Percentiles rank a stretch among this genome's conserved stretches.
Conservation (phyloP, 495 filamentous ascomycete genomes). For the Chaetomium cochliodes region DNA sequence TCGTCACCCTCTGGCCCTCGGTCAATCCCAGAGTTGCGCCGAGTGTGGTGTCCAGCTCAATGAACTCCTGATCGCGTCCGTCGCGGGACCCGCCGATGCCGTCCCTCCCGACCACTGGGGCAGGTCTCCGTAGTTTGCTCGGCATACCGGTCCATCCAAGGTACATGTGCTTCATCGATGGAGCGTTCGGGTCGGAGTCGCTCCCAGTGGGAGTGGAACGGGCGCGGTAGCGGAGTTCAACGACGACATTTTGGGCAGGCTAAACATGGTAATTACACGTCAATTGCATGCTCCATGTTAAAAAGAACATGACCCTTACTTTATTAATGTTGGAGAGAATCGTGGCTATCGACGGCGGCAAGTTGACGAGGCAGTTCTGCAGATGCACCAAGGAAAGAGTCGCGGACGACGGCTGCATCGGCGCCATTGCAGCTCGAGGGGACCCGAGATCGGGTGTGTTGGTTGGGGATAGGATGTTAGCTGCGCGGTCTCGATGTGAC, state of each 20-base stretch:
- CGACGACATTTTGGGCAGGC: slow-evolving; percentile 91
- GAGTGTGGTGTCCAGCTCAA: slow-evolving; percentile 90
- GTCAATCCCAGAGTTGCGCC: slow-evolving; percentile 74
- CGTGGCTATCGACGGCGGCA: slow-evolving; percentile 79
- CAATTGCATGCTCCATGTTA: background rate
- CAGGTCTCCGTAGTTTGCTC: slow-evolving; percentile 71
- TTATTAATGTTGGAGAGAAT: slow-evolving; percentile 85
- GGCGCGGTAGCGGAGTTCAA: slow-evolving; percentile 74
- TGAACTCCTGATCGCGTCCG: slow-evolving; percentile 68
- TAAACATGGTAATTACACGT: slow-evolving; percentile 31
- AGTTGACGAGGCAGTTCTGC: slow-evolving; percentile 91
- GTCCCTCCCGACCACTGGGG: slow-evolving; percentile 68
- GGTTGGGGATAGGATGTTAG: background rate
- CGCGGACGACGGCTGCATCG: slow-evolving; percentile 60
- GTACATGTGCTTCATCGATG: slow-evolving; percentile 61
- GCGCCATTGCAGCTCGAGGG: slow-evolving; percentile 50
- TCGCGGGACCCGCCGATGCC: slow-evolving; percentile 60
- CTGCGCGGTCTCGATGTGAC: background rate
- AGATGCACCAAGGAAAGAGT: slow-evolving; percentile 79
- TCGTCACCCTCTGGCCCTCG: slow-evolving; percentile 79
- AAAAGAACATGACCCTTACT: slow-evolving; percentile 48
- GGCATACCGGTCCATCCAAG: slow-evolving; percentile 97
- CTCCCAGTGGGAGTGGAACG: slow-evolving; percentile 34
- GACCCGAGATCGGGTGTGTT: slow-evolving; percentile 3
- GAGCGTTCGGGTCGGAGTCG: slow-evolving; percentile 23